A percentile compares a stretch with the other conserved stretches of the same genome.
phyloP scores from a whole-genome alignment of 805 yeast species.

The Cyberlindnera suaveolens region DNA sequence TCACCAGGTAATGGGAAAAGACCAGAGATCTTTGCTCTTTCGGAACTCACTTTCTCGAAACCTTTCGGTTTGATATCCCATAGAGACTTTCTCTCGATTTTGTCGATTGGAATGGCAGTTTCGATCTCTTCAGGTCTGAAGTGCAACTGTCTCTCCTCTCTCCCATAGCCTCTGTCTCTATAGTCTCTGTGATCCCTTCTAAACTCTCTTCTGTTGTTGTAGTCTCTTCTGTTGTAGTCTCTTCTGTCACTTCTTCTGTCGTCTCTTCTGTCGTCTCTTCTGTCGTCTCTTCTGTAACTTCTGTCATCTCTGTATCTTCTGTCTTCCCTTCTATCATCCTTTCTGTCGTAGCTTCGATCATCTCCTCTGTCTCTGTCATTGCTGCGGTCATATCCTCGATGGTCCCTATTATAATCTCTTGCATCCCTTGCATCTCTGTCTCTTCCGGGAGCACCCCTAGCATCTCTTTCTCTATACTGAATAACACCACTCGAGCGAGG shows the following conservation, averaged over 20 bases:
- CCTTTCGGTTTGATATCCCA: slow-evolving; percentile 76
- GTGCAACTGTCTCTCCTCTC: slow-evolving; percentile 6
- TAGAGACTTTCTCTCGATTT: slow-evolving; percentile 43
- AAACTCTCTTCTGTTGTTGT: slow-evolving; percentile 1
- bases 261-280: too few species aligned
- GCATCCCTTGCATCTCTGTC: slow-evolving; percentile 3
- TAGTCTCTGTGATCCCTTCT: background rate
- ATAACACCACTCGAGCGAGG: background rate
- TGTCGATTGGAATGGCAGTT: slow-evolving; percentile 41
- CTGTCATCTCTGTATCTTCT: slow-evolving; percentile 5
- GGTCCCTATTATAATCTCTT: slow-evolving; percentile 3
- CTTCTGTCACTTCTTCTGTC: slow-evolving; percentile 8
- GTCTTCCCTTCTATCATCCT: slow-evolving; percentile 2
- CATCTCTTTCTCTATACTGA: background rate
- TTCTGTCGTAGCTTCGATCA: background rate
- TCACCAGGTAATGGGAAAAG: slow-evolving; percentile 71
- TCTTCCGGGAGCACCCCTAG: background rate
- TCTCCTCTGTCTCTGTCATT: background rate
- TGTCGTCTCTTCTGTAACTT: slow-evolving; percentile 3
- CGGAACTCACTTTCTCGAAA: slow-evolving; percentile 67
- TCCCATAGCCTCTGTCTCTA: slow-evolving; percentile 3
- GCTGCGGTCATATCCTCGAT: slow-evolving; percentile 1
- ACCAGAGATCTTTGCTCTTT: slow-evolving; percentile 73
- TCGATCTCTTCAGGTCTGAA: slow-evolving; percentile 26
- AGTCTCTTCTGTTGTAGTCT: slow-evolving; percentile 1